phyloP scores from a whole-genome alignment of 352 stramenopile species.

The Hyaloperonospora brassicae region DNA sequence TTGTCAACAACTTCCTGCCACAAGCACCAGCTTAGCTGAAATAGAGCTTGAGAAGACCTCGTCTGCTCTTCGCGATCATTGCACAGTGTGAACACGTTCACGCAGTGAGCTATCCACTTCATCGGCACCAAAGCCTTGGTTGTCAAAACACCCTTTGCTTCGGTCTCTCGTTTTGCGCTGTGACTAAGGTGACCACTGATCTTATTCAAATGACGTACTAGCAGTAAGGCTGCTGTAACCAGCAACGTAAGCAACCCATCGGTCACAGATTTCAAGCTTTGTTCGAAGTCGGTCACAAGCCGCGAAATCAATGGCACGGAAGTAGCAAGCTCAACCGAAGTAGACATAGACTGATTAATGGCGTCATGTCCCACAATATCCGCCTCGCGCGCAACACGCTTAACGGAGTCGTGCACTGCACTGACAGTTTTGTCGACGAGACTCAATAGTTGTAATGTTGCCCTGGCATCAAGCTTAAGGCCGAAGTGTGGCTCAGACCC shows the following conservation, averaged over 20 bases:
- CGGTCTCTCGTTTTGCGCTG: constrained; percentile 5
- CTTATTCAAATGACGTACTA: constrained; percentile 43
- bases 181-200: constrained; percentile 8
- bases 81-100: constrained; percentile 39
- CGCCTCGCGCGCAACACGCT: constrained; percentile 10
- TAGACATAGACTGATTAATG: constrained; percentile 8
- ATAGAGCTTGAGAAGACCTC: constrained; percentile 25
- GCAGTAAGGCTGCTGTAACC: constrained; percentile 40
- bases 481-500: constrained; percentile 10
- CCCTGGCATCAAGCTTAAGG: constrained; percentile 15
- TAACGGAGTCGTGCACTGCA: constrained; percentile 18
- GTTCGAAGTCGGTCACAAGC: constrained; percentile 25
- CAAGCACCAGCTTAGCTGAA: constrained; percentile 60
- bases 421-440: constrained; percentile 20
- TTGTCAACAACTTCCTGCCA: constrained; percentile 50
- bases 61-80: constrained; percentile 16
- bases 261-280: constrained; percentile 23
- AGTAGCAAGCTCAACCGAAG: constrained; percentile 1
- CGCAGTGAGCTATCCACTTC: constrained; percentile 50
- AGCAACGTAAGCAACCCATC: constrained; percentile 34
- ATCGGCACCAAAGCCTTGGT: constrained; percentile 30
- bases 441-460: constrained; percentile 20
- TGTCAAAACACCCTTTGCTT: constrained; percentile 15
- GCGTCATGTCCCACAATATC: constrained; percentile 8
- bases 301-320: constrained; percentile 24